A percentile compares a stretch with the other conserved stretches of the same genome.
Conservation (phyloP, 352 stramenopile species). For the Phytophthora pisi region DNA sequence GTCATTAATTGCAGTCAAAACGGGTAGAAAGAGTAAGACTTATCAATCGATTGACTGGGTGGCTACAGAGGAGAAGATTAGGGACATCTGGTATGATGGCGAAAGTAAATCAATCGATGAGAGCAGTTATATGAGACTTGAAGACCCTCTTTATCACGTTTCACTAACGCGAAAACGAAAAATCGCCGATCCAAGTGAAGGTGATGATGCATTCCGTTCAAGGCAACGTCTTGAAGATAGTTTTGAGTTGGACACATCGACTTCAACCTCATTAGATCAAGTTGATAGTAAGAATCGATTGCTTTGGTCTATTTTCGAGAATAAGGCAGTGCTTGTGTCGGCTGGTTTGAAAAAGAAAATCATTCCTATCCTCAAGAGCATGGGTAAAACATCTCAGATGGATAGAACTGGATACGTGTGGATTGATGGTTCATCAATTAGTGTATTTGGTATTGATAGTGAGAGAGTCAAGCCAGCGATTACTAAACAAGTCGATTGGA, state of each 20-base stretch:
- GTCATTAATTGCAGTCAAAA: slow-evolving; percentile 11
- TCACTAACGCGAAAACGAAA: slow-evolving; percentile 17
- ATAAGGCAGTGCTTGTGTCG: slow-evolving; percentile 17
- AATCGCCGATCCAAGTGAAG: slow-evolving; percentile 2
- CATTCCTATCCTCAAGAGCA: slow-evolving; percentile 20
- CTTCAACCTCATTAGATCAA: slow-evolving; percentile 16
- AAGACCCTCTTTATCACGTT: slow-evolving; percentile 22
- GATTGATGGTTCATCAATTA: slow-evolving; percentile 19
- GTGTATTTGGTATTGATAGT: slow-evolving; percentile 22
- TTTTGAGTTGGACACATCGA: slow-evolving; percentile 19
- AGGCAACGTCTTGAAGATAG: slow-evolving; percentile 24
- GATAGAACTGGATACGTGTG: slow-evolving; percentile 27
- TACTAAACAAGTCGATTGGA: slow-evolving; percentile 23
- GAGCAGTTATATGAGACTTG: slow-evolving; percentile 18
- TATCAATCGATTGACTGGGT: slow-evolving; percentile 23
- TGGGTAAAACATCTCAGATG: slow-evolving; percentile 14
- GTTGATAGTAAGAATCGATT: slow-evolving; percentile 19
- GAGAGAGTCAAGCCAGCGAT: slow-evolving; percentile 13
- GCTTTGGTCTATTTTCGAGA: slow-evolving; percentile 17
- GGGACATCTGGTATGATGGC: slow-evolving; percentile 14
- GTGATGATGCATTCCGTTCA: slow-evolving; percentile 7
- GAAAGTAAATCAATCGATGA: slow-evolving; percentile 28
- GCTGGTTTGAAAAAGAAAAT: slow-evolving; percentile 22
- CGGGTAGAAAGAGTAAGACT: slow-evolving; percentile 17
- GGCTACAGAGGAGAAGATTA: slow-evolving; percentile 20